phyloP scores from a whole-genome alignment of 2,329 filamentous ascomycete genomes.

The Endothia cerciana region DNA sequence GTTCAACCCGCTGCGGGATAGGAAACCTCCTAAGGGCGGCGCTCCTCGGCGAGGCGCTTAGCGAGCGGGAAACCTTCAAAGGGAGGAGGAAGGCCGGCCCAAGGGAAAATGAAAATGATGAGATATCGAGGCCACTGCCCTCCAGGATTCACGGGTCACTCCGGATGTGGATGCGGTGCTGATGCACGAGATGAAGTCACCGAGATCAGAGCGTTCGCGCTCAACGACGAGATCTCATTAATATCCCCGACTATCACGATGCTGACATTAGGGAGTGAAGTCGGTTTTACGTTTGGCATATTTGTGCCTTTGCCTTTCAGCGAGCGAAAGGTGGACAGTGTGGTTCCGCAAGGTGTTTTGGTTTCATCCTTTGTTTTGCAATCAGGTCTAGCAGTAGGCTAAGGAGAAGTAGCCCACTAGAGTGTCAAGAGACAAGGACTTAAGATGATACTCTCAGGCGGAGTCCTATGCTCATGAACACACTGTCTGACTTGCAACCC shows the following conservation, averaged over 20 bases:
- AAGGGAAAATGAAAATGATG: not conserved
- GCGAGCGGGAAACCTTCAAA: not conserved
- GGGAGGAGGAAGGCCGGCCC: not conserved
- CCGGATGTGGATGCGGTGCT: not conserved
- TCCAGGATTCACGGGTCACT: not conserved
- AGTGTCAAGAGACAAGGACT: not conserved
- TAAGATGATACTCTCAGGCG: not conserved
- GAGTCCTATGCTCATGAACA: not conserved
- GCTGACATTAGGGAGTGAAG: not conserved
- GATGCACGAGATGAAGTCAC: too few relatives aligned
- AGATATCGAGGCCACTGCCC: not conserved
- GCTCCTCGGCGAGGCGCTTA: constrained; percentile 18
- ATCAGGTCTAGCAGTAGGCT: not conserved
- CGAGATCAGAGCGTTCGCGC: too few relatives aligned
- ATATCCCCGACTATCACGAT: too few relatives aligned
- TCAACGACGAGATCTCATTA: too few relatives aligned
- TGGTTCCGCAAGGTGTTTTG: constrained; percentile 11
- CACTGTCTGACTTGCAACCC: not conserved
- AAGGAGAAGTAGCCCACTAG: not conserved
- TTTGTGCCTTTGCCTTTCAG: not conserved
- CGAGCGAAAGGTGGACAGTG: not conserved
- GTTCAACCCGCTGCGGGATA: constrained; percentile 58
- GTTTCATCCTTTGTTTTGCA: not conserved
- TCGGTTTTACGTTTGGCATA: not conserved
- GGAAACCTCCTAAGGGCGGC: constrained; percentile 39